Evolutionary conservation across 768 basidiomycete species (phyloP), one percentile per base, ranked within the genome.

Genomic region (Rhizopogon sp.): DNA sequence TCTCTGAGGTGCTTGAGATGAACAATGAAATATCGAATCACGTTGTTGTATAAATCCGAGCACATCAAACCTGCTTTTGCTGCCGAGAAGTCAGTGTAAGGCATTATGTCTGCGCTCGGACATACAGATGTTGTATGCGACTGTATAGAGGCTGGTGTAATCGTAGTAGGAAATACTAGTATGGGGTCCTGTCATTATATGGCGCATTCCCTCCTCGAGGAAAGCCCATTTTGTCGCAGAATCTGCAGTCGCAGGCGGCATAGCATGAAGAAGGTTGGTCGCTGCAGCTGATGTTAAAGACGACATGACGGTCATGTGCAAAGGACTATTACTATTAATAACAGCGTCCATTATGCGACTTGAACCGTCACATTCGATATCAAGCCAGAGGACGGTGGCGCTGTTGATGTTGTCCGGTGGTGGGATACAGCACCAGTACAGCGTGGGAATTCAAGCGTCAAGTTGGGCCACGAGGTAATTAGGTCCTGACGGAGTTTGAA

Each of bases 81-180:
- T 90, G 66, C 51, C 40, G 20, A 49, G 42, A n/a, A 50, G 50
- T 43, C 50, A 49, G 51, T 58, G 53, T 68, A 14, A 5, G 47
- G n/a, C 14, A 45, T 78, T 77, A 63, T 79, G 82, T 84, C 87
- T 88, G 70, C 85, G 87, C 3, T 88, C 89, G 29, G 88, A 89
- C 25, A 91, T 98, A 67, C 97, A 99, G 70, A 96, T 98, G 76
- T 98, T 98, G 79, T 99, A 98, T 8, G 92, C 90, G 50, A 93
- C 91, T 22, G 94, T 96, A 73, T 98, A 93, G 56, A 85, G 76
- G 59, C 70, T 79, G 91, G 88, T 93, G 69, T 93, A 92, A 79
- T 84, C 90, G 57, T 88, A 88, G 72, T 90, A 91, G 20, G 91
- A 91, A 51, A 93, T 87, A 56, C 91, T 90, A 0, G 88, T 90